Percentiles rank a stretch among this genome's conserved stretches.
phyloP scores from a whole-genome alignment of 2,329 filamentous ascomycete genomes.

The Colletotrichum shisoi region DNA sequence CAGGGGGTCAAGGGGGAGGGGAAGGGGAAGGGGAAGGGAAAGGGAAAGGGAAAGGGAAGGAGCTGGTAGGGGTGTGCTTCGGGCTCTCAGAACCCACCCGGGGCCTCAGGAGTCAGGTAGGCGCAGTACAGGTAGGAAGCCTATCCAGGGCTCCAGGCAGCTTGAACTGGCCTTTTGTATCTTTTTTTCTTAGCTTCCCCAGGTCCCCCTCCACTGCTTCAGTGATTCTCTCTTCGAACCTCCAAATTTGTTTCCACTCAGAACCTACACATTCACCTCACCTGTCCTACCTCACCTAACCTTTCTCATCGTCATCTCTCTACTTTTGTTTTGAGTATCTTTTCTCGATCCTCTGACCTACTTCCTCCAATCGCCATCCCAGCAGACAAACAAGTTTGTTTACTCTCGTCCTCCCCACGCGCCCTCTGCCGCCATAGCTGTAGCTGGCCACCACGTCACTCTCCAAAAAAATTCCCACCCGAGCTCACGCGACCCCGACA shows the following conservation, averaged over 20 bases:
- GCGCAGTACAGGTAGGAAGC: no score
- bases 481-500: slow-evolving; percentile 33
- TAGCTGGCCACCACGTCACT: slow-evolving; percentile 30
- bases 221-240: slow-evolving; percentile 19
- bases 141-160: background rate
- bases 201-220: slow-evolving; percentile 15
- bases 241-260: slow-evolving; percentile 14
- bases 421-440: slow-evolving; percentile 18
- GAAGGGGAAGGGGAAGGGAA: slow-evolving; percentile 5
- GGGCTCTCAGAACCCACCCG: slow-evolving; percentile 33
- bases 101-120: background rate
- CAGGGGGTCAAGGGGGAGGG: slow-evolving; percentile 16
- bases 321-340: slow-evolving; percentile 14
- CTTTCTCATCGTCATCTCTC: slow-evolving; percentile 1
- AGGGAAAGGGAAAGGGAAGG: slow-evolving; percentile 19
- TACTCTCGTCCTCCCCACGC: slow-evolving; percentile 17
- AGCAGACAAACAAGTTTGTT: slow-evolving; percentile 25
- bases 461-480: slow-evolving; percentile 27
- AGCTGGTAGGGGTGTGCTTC: slow-evolving; percentile 27
- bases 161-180: slow-evolving; percentile 4
- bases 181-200: background rate
- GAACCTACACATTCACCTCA: slow-evolving; percentile 25
- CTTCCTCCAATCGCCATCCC: slow-evolving; percentile 11
- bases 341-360: slow-evolving; percentile 30
- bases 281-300: slow-evolving; percentile 6